Evolutionary conservation across 2,329 filamentous ascomycete genomes (phyloP), one percentile per base, ranked within the genome.

Genomic region (Thermoascus crustaceus): DNA sequence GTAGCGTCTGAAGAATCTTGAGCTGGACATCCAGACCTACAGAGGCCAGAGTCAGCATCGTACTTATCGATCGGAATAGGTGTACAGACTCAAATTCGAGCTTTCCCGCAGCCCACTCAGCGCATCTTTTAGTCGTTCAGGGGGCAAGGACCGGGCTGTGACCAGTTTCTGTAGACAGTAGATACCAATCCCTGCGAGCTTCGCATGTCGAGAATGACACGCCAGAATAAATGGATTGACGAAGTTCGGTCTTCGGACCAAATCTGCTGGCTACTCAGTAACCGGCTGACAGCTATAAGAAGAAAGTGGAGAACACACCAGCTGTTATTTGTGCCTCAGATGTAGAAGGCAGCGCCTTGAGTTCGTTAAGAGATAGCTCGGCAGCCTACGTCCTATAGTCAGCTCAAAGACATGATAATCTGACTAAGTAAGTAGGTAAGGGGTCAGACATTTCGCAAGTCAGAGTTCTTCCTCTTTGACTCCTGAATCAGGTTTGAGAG

Each of bases 161-260:
- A 94, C 85, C 39, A 98, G 76, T 32, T 88, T 76, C 57, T 96
- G 88, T 24, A 98, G 71, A 56, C 89, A 94, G 30, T 86, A 80
- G 10, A 94, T 82, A 22, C 85, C 88, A 49, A 88, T 91, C 32
- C 78, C 77, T 0, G 85, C 91, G 57, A 94, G 87, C 57, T 91
- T 95, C 44, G 81, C 74, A 73, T 94, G 94, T 48, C 82, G 85
- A 44, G 87, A 91, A 33, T 80, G 77, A 56, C 91, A 98, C 17
- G 91, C 89, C 55, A 96, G 80, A 44, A 98, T 76, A 55, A 98
- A 96, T 2, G 91, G 91, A 47, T 89, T 87, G 40, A 89, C 80
- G 62, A 98, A 96, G 54, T 82, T 80, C 39, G 82, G 73, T 47
- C 80, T 80, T 52, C 86, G 80, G 36, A 81, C 78, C 41, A 98